A percentile compares a stretch with the other conserved stretches of the same genome.
These are phyloP conservation scores for Silene conica DNA, from an alignment of 148 eudicot species.

Conservation along the genomic window DNA sequence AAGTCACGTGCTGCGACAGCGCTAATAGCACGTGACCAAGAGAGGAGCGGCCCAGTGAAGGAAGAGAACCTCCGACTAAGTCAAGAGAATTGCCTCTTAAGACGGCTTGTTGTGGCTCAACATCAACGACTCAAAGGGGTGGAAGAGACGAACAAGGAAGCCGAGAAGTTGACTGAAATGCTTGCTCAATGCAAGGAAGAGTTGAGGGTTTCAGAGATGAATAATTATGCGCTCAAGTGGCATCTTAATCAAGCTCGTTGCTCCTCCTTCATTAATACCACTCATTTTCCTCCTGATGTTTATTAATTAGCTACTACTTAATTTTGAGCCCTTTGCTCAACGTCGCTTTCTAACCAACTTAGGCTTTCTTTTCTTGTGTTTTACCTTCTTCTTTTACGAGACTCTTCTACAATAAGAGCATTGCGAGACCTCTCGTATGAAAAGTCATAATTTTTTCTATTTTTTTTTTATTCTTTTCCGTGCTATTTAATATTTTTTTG, in stretches of 20 bases:
- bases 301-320: no score
- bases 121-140: not conserved
- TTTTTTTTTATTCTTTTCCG: no score
- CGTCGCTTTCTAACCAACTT: no score
- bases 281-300: constrained; percentile 7
- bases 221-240: not conserved
- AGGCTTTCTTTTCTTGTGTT: no score
- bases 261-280: not conserved
- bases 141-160: not conserved
- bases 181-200: constrained; percentile 3
- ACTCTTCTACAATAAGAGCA: no score
- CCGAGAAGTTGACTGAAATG: not conserved
- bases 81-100: not conserved
- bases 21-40: constrained; percentile 1
- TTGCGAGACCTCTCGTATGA: no score
- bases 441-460: no score
- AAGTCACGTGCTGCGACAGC: constrained; percentile 2
- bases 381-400: no score
- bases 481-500: no score
- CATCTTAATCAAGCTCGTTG: constrained; percentile 3
- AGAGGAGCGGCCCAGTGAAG: not conserved
- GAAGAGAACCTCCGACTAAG: not conserved
- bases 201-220: not conserved
- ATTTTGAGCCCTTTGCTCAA: no score
- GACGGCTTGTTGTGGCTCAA: not conserved